phyloP scores from a whole-genome alignment of 352 stramenopile species.

The Albugo candida region DNA sequence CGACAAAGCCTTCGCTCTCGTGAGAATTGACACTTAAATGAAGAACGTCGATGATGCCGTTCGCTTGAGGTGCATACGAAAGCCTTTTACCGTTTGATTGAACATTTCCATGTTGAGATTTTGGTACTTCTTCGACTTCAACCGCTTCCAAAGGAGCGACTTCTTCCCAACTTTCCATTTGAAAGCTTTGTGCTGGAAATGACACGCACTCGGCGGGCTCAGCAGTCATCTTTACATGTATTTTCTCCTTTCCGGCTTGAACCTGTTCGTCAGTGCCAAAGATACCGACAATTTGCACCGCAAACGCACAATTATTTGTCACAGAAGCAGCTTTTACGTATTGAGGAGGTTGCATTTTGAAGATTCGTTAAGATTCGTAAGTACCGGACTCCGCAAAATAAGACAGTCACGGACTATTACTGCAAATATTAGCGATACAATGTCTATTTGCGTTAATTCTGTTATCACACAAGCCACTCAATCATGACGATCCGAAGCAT shows the following conservation, averaged over 20 bases:
- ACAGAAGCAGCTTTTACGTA: conserved; percentile 58
- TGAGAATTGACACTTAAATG: conserved; percentile 33
- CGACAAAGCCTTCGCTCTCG: conserved; percentile 2
- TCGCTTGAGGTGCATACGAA: conserved; percentile 31
- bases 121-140: conserved; percentile 21
- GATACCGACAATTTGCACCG: conserved; percentile 29
- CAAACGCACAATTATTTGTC: conserved; percentile 40
- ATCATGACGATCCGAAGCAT: no score
- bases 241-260: conserved; percentile 40
- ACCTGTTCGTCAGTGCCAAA: conserved; percentile 59
- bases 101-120: background rate
- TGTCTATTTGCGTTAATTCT: no score
- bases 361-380: no score
- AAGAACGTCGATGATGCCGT: conserved; percentile 31
- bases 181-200: conserved; percentile 44
- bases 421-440: no score
- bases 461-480: no score
- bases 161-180: conserved; percentile 61
- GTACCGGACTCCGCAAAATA: no score
- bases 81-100: conserved; percentile 13
- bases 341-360: conserved; percentile 12
- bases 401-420: no score
- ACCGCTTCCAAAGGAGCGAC: conserved; percentile 35
- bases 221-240: conserved; percentile 30
- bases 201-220: conserved; percentile 15